These are phyloP conservation scores for Ceratocystiopsis minuta DNA, from an alignment of 2,329 filamentous ascomycete genomes.

Conservation along the genomic window DNA sequence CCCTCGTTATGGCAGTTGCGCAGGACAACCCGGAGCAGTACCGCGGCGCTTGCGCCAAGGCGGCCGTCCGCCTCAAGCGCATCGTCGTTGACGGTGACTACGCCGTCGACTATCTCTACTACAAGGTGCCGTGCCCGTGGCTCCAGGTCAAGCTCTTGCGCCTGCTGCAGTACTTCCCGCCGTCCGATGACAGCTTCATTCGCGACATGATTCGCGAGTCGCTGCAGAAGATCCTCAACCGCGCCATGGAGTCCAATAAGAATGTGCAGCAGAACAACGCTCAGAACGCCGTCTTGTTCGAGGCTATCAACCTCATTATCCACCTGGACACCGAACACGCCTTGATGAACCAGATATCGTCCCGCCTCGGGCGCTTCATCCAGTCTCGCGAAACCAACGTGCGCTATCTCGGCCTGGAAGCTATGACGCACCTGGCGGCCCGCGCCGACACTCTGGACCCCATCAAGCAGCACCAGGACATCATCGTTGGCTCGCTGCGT, in stretches of 20 bases:
- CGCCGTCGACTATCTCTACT: constrained; percentile 84
- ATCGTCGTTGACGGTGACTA: constrained; percentile 84
- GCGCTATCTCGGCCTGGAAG: constrained; percentile 83
- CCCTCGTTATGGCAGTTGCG: constrained; percentile 80
- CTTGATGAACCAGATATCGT: constrained; percentile 90
- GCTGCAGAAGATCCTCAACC: constrained; percentile 74
- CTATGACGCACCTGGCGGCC: constrained; percentile 94
- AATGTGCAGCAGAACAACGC: constrained; percentile 99
- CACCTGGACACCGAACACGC: constrained; percentile 89
- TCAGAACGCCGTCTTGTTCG: constrained; percentile 92
- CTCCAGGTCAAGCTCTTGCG: constrained; percentile 88
- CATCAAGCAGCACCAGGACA: constrained; percentile 93
- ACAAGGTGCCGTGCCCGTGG: constrained; percentile 99
- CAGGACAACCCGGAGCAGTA: constrained; percentile 93
- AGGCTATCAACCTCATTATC: constrained; percentile 96
- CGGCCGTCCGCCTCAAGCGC: constrained; percentile 72
- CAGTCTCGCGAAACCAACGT: constrained; percentile 95
- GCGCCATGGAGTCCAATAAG: constrained; percentile 84
- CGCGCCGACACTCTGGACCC: constrained; percentile 86
- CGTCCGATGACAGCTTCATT: constrained; percentile 85
- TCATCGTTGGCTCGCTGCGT: constrained; percentile 84
- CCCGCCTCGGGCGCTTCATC: constrained; percentile 82
- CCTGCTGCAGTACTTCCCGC: constrained; percentile 87
- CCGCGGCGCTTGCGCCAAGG: constrained; percentile 86
- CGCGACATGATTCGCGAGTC: constrained; percentile 84